Percentiles rank a stretch among this genome's conserved stretches.
Evolutionary conservation across 371 early-diverging fungal genomes (phyloP).

Genomic region (Mucor mucedo): DNA sequence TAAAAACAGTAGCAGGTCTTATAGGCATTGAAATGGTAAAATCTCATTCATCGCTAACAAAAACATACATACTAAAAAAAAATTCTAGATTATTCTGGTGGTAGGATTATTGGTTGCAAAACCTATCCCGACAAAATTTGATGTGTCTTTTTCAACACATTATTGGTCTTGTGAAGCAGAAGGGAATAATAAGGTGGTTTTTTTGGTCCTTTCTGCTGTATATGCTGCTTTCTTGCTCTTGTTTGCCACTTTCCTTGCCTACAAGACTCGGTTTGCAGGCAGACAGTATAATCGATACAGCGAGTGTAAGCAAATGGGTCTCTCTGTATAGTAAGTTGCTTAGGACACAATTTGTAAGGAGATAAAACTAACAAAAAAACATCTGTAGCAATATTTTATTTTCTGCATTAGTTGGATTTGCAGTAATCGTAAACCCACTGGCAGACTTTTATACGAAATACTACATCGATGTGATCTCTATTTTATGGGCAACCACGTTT

Average conservation of each 20-base stretch:
- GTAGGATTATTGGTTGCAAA: slow-evolving; percentile 45
- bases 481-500: slow-evolving; percentile 62
- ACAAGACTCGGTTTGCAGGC: slow-evolving; percentile 61
- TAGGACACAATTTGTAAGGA: too few relatives aligned
- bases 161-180: slow-evolving; percentile 54
- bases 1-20: slow-evolving; percentile 53
- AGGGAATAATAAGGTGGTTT: slow-evolving; percentile 30
- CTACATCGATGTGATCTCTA: slow-evolving; percentile 53
- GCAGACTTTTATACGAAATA: slow-evolving; percentile 61
- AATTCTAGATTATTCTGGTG: slow-evolving; percentile 43
- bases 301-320: slow-evolving; percentile 65
- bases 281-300: slow-evolving; percentile 59
- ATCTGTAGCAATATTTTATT: slow-evolving; percentile 58
- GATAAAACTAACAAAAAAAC: slow-evolving; percentile 8
- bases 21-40: slow-evolving; percentile 58
- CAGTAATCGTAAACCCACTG: slow-evolving; percentile 52
- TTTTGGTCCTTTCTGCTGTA: slow-evolving; percentile 35
- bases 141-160: slow-evolving; percentile 44
- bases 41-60: not conserved
- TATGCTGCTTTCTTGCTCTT: slow-evolving; percentile 51
- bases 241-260: slow-evolving; percentile 63
- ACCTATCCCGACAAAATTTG: slow-evolving; percentile 43
- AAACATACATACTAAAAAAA: not conserved
- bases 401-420: slow-evolving; percentile 58
- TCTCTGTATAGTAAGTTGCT: slow-evolving; percentile 63